These are phyloP conservation scores for Chamaecyparis obtusa DNA, from an alignment of 75 land plant genomes.

Conservation along the genomic window DNA sequence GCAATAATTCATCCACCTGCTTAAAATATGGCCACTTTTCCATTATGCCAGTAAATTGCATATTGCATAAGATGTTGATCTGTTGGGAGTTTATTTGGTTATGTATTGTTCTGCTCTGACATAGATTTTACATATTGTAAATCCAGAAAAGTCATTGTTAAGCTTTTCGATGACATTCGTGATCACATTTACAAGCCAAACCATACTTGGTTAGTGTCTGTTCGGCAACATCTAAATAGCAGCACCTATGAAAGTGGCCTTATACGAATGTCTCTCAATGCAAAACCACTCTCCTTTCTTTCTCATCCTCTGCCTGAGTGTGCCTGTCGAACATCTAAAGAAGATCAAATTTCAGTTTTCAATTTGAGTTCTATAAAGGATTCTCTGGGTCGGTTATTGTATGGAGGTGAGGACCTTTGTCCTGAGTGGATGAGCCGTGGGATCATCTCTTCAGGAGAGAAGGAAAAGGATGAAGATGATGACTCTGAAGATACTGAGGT, in stretches of 20 bases:
- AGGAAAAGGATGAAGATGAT: conserved; percentile 19
- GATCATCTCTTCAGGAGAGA: conserved; percentile 4
- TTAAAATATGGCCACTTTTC: conserved; percentile 1
- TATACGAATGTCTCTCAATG: conserved; percentile 19
- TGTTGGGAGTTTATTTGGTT: background rate
- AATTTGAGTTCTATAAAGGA: background rate
- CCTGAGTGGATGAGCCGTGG: conserved; percentile 30
- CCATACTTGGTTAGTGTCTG: conserved; percentile 52
- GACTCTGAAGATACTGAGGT: conserved; percentile 4
- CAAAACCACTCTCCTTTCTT: conserved; percentile 56
- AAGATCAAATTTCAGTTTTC: background rate
- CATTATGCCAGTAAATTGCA: background rate
- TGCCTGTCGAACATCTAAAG: conserved; percentile 33
- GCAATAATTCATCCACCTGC: conserved; percentile 1
- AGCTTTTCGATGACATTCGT: conserved; percentile 41
- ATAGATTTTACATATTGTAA: background rate
- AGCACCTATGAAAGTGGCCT: conserved; percentile 32
- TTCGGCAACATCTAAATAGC: conserved; percentile 37
- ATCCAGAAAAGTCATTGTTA: conserved; percentile 47
- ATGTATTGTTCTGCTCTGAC: conserved; percentile 1
- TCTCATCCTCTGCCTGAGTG: conserved; percentile 90
- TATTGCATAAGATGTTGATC: background rate
- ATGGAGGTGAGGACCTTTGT: conserved; percentile 19
- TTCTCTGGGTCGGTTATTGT: background rate
- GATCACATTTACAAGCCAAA: conserved; percentile 55